These are phyloP conservation scores for Colletotrichum sidae DNA, from an alignment of 2,329 filamentous ascomycete genomes.

Conservation along the genomic window DNA sequence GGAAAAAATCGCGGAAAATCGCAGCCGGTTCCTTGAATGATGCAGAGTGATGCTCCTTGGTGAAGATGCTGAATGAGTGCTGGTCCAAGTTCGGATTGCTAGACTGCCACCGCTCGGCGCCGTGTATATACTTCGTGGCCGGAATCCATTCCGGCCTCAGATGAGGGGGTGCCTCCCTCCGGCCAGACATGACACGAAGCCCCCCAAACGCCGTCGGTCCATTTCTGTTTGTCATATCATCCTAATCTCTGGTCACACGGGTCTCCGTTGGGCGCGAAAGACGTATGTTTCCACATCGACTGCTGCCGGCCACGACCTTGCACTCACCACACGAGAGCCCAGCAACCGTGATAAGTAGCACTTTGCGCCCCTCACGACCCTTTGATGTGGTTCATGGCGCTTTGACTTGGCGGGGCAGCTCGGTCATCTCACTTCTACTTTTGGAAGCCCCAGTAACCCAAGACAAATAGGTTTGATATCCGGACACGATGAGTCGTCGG, in stretches of 20 bases:
- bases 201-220: slow-evolving; percentile 18
- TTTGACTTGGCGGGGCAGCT: no score
- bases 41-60: slow-evolving; percentile 18
- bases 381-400: background rate
- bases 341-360: slow-evolving; percentile 22
- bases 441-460: background rate
- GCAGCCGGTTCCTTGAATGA: slow-evolving; percentile 6
- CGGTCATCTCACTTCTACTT: no score
- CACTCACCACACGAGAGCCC: slow-evolving; percentile 7
- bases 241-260: slow-evolving; percentile 35
- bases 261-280: slow-evolving; percentile 4
- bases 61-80: slow-evolving; percentile 29
- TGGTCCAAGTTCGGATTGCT: slow-evolving; percentile 32
- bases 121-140: slow-evolving; percentile 62
- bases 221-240: slow-evolving; percentile 40
- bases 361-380: background rate
- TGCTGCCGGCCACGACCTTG: slow-evolving; percentile 20
- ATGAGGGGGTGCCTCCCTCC: slow-evolving; percentile 41
- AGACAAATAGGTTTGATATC: background rate
- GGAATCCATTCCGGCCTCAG: slow-evolving; percentile 60
- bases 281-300: slow-evolving; percentile 1
- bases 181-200: slow-evolving; percentile 33
- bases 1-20: slow-evolving; percentile 27
- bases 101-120: slow-evolving; percentile 39
- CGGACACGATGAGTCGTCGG: background rate